phyloP scores from a whole-genome alignment of 2,329 filamentous ascomycete genomes.

The Cercospora sp. region DNA sequence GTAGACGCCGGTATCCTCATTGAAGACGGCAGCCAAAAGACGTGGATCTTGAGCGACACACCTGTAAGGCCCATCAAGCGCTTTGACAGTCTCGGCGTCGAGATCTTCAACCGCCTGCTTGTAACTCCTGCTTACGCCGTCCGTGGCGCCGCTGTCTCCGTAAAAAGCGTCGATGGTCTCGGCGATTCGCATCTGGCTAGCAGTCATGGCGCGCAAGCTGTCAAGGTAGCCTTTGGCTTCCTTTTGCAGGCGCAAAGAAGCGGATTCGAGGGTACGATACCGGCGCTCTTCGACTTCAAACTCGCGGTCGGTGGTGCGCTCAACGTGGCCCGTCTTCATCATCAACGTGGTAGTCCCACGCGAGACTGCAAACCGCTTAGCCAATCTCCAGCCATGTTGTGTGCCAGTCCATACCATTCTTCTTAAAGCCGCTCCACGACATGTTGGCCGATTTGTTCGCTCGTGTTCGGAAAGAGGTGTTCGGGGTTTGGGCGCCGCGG shows the following conservation, averaged over 20 bases:
- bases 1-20: conserved; percentile 26
- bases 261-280: conserved; percentile 96
- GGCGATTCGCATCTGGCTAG: conserved; percentile 98
- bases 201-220: conserved; percentile 96
- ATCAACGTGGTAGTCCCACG: conserved; percentile 99
- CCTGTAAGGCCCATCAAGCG: conserved; percentile 92
- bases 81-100: conserved; percentile 97
- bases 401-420: conserved; percentile 30
- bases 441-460: conserved; percentile 48
- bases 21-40: conserved; percentile 20
- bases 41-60: conserved; percentile 42
- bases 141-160: conserved; percentile 89
- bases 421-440: conserved; percentile 58
- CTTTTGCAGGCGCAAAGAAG: conserved; percentile 88
- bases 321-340: conserved; percentile 99
- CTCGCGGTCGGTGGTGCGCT: conserved; percentile 97
- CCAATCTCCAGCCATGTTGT: not conserved
- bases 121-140: conserved; percentile 94
- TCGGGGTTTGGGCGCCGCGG: not conserved
- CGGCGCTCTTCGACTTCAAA: conserved; percentile 93
- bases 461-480: not conserved
- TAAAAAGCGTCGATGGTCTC: conserved; percentile 99
- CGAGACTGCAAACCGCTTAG: conserved; percentile 92
- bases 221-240: conserved; percentile 98
- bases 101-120: conserved; percentile 98